Evolutionary conservation across 2,329 filamentous ascomycete genomes (phyloP), one percentile per base, ranked within the genome.

Genomic region (Talaromyces sp.): DNA sequence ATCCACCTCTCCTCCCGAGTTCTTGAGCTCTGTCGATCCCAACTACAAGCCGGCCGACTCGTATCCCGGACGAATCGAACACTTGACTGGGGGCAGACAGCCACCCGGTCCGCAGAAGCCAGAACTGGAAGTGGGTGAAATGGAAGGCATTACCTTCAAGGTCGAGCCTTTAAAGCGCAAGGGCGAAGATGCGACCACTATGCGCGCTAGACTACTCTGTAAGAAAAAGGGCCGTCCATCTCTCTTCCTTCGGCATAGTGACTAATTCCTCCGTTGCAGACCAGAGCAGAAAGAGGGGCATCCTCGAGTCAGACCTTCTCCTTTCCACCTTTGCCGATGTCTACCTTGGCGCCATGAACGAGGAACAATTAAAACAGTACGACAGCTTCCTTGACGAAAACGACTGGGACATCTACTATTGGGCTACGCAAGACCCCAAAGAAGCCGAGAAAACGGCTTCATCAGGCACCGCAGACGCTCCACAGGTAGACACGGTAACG

Each of bases 381-480:
- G 93, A 98, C 75, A 80, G 84, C 29, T 96, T 99, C 81, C 86
- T 99, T 60, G 95, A 99, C 77, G 95, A 99, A 79, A 99, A 99
- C 77, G 95, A 99, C 80, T 99, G 95, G 95, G 95, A 99, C 75
- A 97, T 99, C 64, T 99, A 99, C 82, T 99, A 99, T 83, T 99
- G 95, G 95, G 91, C 90, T 3, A 99, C 95, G 17, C 95, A 99
- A 77, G 87, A 91, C 68, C 82, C 88, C 1, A 71, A 75, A 29
- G 69, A 64, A 0, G 81, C 82, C 5, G 83, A 86, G 65, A 81
- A 83, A 29, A 78, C 75, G 27, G 76, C 59, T 59, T 66, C 69
- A 26, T 64, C 69, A 1, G 61, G 60, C 26, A 61, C 65, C n/a
- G 65, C 61, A 52, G 66, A 69, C 35, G 66, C 66, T n/a, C 64